Evolutionary conservation across 2,329 filamentous ascomycete genomes (phyloP).

Genomic region (Coniochaeta sp.): DNA sequence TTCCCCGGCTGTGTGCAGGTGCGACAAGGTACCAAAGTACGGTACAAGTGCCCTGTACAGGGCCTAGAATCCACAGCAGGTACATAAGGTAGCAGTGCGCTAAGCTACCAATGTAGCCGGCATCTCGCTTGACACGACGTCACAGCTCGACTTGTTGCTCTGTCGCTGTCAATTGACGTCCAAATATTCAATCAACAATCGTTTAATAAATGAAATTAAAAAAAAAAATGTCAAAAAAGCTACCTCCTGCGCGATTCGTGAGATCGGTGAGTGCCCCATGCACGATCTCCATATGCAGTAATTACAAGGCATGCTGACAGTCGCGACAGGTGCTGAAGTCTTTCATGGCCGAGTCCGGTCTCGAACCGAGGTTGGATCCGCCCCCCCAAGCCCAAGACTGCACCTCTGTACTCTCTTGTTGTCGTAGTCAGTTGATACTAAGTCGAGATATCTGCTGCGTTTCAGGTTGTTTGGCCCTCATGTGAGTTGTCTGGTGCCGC

Average conservation of each 20-base stretch:
- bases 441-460: not conserved
- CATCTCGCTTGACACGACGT: not conserved
- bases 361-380: conserved; percentile 72
- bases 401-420: not conserved
- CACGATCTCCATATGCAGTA: too few species aligned
- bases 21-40: too few species aligned
- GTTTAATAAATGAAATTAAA: not conserved
- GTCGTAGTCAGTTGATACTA: not conserved
- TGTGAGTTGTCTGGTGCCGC: conserved; percentile 18
- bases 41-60: too few species aligned
- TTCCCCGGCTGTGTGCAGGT: not conserved
- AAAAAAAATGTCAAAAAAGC: conserved; percentile 18
- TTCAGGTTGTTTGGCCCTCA: conserved; percentile 32
- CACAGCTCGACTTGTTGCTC: not conserved
- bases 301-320: not conserved
- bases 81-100: too few species aligned
- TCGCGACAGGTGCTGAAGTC: conserved; percentile 66
- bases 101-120: too few species aligned
- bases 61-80: too few species aligned
- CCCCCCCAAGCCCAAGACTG: not conserved
- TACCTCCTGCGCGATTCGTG: conserved; percentile 23
- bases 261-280: conserved; percentile 15
- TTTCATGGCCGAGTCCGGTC: conserved; percentile 75
- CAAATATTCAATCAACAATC: not conserved
- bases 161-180: too few species aligned